Evolutionary conservation across 129 eudicot species (phyloP), one percentile per base, ranked within the genome.

Genomic region (Tagetes patula): DNA sequence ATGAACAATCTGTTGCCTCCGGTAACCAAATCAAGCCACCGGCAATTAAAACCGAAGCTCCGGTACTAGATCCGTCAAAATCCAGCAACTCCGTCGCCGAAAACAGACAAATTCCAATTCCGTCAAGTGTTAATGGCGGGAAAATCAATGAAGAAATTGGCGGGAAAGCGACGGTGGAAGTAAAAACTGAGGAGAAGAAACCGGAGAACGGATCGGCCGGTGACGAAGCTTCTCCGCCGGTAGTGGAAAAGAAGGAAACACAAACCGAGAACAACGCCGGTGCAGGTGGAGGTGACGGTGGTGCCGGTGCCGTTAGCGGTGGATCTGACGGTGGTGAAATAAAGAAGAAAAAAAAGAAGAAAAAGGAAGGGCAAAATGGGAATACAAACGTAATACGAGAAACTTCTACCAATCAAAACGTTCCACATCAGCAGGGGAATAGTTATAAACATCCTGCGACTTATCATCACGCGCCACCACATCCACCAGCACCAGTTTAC

Each of bases 381-480:
- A 70, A 78, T 53, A 20, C 27, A 20, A 20, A 20, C 27, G 27
- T 20, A 20, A 20, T 20, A 20, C 27, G 27, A 20, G 27, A 20
- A 20, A 20, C 65, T 10, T 52, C 78, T 1, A 11, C 39, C 47
- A 80, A 82, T 82, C 49, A 78, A 0, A 83, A 69, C 41, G 83
- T 84, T 27, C 84, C 96, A 80, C 84, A 67, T 52, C 82, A 79
- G 38, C 79, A 79, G 3, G 84, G 67, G 49, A 20, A 20, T 20
- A 20, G 27, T 20, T 63, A 85, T 48, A 40, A 71, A 34, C 33
- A 86, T 64, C 87, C 79, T 11, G 75, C 82, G 7, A 74, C 67
- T 7, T 77, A 85, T 27, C 48, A 77, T 31, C 60, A 77, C 31
- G 54, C 88, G 39, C 82, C 90, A n/a, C 87, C 92, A 20, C 27